Base-by-base conservation (phyloP, 129 eudicot species). In the Ambrosia trifida region DNA sequence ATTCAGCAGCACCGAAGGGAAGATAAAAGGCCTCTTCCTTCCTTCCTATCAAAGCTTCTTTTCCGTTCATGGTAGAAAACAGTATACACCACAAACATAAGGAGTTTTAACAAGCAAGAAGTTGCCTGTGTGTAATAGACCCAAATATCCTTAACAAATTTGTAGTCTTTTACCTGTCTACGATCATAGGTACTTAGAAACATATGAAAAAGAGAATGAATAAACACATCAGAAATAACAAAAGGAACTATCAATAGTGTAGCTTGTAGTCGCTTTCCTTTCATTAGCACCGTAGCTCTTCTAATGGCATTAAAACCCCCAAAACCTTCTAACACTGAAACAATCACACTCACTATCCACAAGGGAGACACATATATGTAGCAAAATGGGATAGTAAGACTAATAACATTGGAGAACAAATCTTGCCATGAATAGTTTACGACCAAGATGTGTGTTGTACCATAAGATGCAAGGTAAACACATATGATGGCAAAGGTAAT, bases 261-360 rank as follows among this genome's bases (percentile, higher is more conserved):
- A 45, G 78, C 78, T 33, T 68, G 66, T 28, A 68, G n/a, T 11
- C 45, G 18, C 31, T 40, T 68, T 5, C 68, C 72, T 17, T 67
- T 79, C 51, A 73, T 67, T 62, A 73, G 20, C 33, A 58, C 72
- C 16, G 13, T n/a, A 17, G 79, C 72, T 60, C 72, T 60, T 58
- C 66, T 65, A 28, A 79, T 73, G 28, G 79, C 75, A 41, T 68
- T 68, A 32, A 68, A 70, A 18, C 83, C 78, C 11, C 66, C 17
- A 13, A 28, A 47, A 46, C 66, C 74, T 44, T 69, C 58, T 47
- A 79, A 4, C 13, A 72, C 70, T 7, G 83, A 79, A 72, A 79
- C 83, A 44, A 52, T 52, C 24, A 68, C 36, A 68, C 76, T 79
- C 72, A 79, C 4, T 40, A 24, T 73, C 79, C 76, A 68, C 16